Evolutionary conservation across 352 stramenopile species (phyloP), one percentile per base, ranked within the genome.

Genomic region (Pythium vanterpoolii): DNA sequence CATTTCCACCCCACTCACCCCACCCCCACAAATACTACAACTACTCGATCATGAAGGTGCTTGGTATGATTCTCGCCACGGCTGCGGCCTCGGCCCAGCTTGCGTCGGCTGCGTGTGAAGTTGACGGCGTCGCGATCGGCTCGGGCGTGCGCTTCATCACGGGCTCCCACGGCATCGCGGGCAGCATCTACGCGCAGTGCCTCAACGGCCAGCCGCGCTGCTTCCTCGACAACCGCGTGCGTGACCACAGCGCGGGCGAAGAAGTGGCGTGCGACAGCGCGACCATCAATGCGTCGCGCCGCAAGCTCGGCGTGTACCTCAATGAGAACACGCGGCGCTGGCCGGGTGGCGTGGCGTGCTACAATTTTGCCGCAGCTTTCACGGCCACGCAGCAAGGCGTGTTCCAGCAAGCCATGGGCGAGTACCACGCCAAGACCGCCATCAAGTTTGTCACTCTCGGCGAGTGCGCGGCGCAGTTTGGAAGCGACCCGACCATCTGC

Each of bases 151-250:
- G 64, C 39, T 78, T 69, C 68, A 65, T 78, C 56, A 73, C 71
- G n/a, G 71, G 71, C 44, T 45, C 36, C 38, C 55, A 73, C 21
- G 60, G 64, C 13, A 48, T 78, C 40, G 47, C 63, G 38, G 67
- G 67, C 16, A 74, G 64, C 61, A 78, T 78, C 60, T 78, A 78
- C 71, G 71, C 71, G n/a, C 66, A 62, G 42, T 78, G 71, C 44
- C 44, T 60, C 14, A 53, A 61, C 55, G 54, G 49, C 46, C 45
- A 66, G 34, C 43, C 71, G 21, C 45, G 52, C 39, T 78, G 71
- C 49, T 78, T 68, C 36, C 30, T 68, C 13, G 67, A 78, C 64
- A 72, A 52, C 23, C 67, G 68, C 46, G 64, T 78, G 45, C 71
- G 71, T 5, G 71, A 78, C 55, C 56, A 70, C 26, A 44, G 33